Conservation (phyloP, 2,329 filamentous ascomycete genomes). For the Penicillium sp. region DNA sequence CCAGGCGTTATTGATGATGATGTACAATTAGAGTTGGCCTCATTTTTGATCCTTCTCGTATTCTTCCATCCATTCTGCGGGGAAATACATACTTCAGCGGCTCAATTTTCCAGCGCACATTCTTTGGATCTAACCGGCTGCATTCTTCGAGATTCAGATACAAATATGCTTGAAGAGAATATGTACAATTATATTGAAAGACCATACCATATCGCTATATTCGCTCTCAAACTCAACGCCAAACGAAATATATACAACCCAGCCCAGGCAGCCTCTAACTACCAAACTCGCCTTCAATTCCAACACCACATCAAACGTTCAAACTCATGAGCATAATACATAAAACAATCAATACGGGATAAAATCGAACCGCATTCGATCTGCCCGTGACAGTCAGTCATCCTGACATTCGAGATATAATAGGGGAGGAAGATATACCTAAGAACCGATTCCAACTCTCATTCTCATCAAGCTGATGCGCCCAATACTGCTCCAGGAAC, state of each 20-base stretch:
- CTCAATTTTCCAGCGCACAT: neutral
- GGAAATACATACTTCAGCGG: neutral
- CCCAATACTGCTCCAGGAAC: conserved; percentile 48
- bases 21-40: conserved; percentile 13
- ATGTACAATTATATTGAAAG: neutral
- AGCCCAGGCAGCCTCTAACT: neutral
- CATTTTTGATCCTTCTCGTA: conserved; percentile 5
- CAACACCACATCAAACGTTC: conserved; percentile 1
- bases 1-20: neutral
- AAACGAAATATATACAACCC: neutral
- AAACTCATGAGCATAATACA: neutral
- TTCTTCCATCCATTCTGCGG: neutral
- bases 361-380: conserved; percentile 39
- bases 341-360: conserved; percentile 23
- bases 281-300: neutral
- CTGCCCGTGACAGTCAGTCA: conserved; percentile 21
- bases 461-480: conserved; percentile 36
- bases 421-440: conserved; percentile 29
- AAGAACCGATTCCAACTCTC: conserved; percentile 47
- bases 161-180: neutral
- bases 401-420: neutral
- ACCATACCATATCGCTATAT: neutral
- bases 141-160: neutral
- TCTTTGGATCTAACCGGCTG: neutral
- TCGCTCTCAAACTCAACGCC: conserved; percentile 7